Conservation (phyloP, 164 flowering plant species). For the Tetrastigma voinierianum region DNA sequence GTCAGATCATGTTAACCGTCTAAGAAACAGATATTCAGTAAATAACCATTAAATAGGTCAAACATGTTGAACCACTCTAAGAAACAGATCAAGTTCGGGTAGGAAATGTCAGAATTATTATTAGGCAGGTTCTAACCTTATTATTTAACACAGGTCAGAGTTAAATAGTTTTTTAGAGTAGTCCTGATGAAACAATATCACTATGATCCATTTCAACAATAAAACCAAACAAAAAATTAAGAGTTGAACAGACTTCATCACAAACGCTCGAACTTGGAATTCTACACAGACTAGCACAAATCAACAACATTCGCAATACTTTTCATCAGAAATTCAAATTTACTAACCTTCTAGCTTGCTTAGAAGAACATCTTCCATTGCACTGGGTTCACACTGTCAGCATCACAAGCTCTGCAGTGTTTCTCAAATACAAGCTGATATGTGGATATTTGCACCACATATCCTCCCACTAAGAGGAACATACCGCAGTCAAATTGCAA, state of each 20-base stretch:
- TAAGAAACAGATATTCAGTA: too few relatives aligned
- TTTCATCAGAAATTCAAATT: neutral
- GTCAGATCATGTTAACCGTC: too few relatives aligned
- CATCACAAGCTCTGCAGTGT: slow-evolving; percentile 54
- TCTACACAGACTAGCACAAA: neutral
- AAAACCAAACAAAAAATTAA: neutral
- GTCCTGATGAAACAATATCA: too few relatives aligned
- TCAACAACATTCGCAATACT: neutral
- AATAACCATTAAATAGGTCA: too few relatives aligned
- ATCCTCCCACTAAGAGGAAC: slow-evolving; percentile 72
- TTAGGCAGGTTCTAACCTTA: too few relatives aligned
- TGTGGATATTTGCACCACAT: slow-evolving; percentile 86
- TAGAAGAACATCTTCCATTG: slow-evolving; percentile 34
- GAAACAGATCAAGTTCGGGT: too few relatives aligned
- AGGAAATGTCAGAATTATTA: too few relatives aligned
- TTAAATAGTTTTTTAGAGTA: too few relatives aligned
- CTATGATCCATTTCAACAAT: too few relatives aligned
- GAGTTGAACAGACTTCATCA: neutral
- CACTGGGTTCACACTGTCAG: slow-evolving; percentile 26
- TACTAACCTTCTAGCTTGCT: slow-evolving; percentile 81
- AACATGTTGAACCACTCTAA: too few relatives aligned
- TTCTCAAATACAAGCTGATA: slow-evolving; percentile 82
- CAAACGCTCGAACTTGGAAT: neutral
- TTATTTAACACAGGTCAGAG: too few relatives aligned
- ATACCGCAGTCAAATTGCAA: neutral